Conservation (phyloP, 306 rosid genomes). For the Sicyos edulis region DNA sequence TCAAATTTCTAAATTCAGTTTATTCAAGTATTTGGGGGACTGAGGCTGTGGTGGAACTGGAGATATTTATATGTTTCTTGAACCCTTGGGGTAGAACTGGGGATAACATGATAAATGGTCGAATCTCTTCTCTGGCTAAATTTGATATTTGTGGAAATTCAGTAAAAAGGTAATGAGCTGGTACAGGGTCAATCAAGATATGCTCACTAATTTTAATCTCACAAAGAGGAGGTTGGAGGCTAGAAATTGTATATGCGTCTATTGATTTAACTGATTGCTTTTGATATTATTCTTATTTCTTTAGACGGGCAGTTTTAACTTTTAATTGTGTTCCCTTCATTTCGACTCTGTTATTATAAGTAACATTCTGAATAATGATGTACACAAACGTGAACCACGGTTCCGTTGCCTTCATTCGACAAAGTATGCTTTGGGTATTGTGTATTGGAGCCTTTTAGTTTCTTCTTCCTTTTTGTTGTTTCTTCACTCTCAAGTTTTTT, state of each 20-base stretch:
- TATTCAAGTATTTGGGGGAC: neutral
- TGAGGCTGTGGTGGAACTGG: neutral
- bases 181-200: neutral
- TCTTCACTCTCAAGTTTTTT: neutral
- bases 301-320: neutral
- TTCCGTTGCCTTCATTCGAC: neutral
- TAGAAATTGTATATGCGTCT: no score
- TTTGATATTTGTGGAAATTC: neutral
- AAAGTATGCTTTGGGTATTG: neutral
- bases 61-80: neutral
- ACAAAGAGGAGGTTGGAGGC: conserved; percentile 1
- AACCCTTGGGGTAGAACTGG: conserved; percentile 4
- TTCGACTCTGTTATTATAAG: neutral
- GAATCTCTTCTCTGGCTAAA: neutral
- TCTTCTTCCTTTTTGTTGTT: neutral
- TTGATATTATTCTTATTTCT: neutral
- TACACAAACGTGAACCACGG: neutral
- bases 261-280: neutral
- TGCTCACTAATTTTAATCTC: neutral
- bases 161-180: neutral
- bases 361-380: neutral
- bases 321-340: neutral
- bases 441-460: neutral
- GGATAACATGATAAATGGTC: neutral
- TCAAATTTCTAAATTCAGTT: neutral